A percentile compares a stretch with the other conserved stretches of the same genome.
phyloP scores from a whole-genome alignment of 306 rosid species.

The Sophora flavescens region DNA sequence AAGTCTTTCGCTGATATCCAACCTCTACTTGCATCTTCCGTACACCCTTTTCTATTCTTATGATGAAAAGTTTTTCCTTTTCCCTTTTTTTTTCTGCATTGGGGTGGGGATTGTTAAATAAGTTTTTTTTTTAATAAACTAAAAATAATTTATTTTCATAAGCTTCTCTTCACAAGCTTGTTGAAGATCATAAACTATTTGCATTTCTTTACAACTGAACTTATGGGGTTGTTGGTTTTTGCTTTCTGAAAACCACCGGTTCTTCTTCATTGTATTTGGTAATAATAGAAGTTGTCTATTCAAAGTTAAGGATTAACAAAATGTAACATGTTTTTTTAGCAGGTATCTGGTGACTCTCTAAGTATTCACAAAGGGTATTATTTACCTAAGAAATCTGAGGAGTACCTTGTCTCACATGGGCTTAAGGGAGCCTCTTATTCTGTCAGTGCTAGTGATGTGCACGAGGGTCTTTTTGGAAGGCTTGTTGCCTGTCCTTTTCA shows the following conservation, averaged over 20 bases:
- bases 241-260: not conserved
- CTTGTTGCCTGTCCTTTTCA: slow-evolving; percentile 70
- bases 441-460: slow-evolving; percentile 62
- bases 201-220: too few species aligned
- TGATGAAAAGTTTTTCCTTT: slow-evolving; percentile 26
- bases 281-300: slow-evolving; percentile 19
- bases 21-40: slow-evolving; percentile 62
- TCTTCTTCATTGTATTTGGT: slow-evolving; percentile 5
- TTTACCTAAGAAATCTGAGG: slow-evolving; percentile 71
- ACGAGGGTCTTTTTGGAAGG: slow-evolving; percentile 65
- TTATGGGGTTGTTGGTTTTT: slow-evolving; percentile 29
- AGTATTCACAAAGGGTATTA: slow-evolving; percentile 73
- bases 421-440: slow-evolving; percentile 73
- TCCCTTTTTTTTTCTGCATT: slow-evolving; percentile 12
- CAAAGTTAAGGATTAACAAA: not conserved
- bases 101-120: too few species aligned
- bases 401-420: slow-evolving; percentile 70
- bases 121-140: too few species aligned
- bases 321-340: slow-evolving; percentile 31
- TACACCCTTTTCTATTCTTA: slow-evolving; percentile 44
- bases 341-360: slow-evolving; percentile 62
- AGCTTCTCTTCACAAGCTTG: too few species aligned
- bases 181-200: too few species aligned
- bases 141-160: too few species aligned
- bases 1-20: slow-evolving; percentile 66